These are phyloP conservation scores for Bocquillonia castaneifolia DNA, from an alignment of 441 rosid species.

Conservation along the genomic window DNA sequence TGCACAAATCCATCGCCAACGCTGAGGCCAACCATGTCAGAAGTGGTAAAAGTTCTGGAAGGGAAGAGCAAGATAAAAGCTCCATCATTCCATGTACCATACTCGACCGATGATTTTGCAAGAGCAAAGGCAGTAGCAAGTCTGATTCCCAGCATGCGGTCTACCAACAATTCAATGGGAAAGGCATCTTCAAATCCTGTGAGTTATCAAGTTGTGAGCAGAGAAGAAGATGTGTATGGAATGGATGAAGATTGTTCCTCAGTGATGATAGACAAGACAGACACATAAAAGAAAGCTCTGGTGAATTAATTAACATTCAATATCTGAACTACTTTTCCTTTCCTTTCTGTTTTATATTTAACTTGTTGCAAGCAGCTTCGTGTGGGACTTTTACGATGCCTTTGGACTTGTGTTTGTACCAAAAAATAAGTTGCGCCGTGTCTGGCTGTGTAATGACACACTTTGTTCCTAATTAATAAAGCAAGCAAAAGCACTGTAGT, in stretches of 20 bases:
- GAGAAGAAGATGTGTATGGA: constrained; percentile 2
- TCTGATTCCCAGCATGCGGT: neutral
- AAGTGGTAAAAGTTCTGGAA: constrained; percentile 1
- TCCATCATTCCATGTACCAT: constrained; percentile 16
- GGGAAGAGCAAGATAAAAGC: constrained; percentile 14
- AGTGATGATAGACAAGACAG: neutral
- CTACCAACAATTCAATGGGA: neutral
- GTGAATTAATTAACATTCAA: neutral
- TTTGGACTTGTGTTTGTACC: too few species aligned
- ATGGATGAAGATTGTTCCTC: constrained; percentile 15
- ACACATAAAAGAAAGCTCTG: too few species aligned
- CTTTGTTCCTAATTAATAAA: too few species aligned
- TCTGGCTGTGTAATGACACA: too few species aligned
- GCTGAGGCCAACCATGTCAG: constrained; percentile 10
- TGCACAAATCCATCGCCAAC: constrained; percentile 11
- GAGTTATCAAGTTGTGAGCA: constrained; percentile 3
- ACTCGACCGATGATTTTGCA: constrained; percentile 15
- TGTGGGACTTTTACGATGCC: too few species aligned
- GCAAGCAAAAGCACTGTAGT: too few species aligned
- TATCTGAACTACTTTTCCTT: too few species aligned
- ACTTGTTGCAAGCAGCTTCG: too few species aligned
- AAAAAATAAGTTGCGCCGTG: too few species aligned
- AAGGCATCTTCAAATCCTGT: neutral
- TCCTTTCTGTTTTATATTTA: too few species aligned
- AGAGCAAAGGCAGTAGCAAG: neutral